Percentiles rank a stretch among this genome's conserved stretches.
Evolutionary conservation across 228 moss, liverwort and hornwort species (phyloP).

Genomic region (Sphagnum magellanicum): DNA sequence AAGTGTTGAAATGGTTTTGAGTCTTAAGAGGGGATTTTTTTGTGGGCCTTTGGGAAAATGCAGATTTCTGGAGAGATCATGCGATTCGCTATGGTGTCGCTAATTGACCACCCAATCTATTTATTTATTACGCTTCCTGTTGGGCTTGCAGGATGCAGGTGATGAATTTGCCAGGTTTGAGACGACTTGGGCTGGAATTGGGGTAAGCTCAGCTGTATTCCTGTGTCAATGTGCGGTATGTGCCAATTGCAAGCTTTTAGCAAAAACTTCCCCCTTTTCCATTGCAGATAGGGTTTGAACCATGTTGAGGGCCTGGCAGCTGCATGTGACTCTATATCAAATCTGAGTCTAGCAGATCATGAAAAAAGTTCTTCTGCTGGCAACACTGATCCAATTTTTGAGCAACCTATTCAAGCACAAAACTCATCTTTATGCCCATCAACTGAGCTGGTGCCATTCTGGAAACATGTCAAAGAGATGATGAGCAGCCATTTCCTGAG

Average conservation of each 20-base stretch:
- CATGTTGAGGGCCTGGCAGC: too few species aligned
- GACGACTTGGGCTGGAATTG: too few species aligned
- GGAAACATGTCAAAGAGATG: too few species aligned
- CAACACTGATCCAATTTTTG: too few species aligned
- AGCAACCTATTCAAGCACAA: too few species aligned
- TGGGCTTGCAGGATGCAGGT: constrained; percentile 55
- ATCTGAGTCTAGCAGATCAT: too few species aligned
- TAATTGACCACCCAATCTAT: constrained; percentile 37
- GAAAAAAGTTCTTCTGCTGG: too few species aligned
- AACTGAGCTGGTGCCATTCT: too few species aligned
- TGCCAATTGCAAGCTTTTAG: constrained; percentile 13
- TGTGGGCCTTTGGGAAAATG: neutral
- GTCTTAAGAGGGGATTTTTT: constrained; percentile 17
- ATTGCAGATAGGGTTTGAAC: constrained; percentile 12
- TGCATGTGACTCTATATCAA: too few species aligned
- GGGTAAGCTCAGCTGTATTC: constrained; percentile 1
- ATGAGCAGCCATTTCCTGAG: too few species aligned
- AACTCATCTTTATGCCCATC: too few species aligned
- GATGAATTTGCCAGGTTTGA: constrained; percentile 2
- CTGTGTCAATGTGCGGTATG: constrained; percentile 9
- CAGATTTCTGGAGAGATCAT: neutral
- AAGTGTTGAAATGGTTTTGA: neutral
- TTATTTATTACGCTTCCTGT: constrained; percentile 24
- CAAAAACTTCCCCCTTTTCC: constrained; percentile 18
- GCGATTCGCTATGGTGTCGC: constrained; percentile 30